Evolutionary conservation across 306 rosid species (phyloP).

Genomic region (Rosa chinensis): DNA sequence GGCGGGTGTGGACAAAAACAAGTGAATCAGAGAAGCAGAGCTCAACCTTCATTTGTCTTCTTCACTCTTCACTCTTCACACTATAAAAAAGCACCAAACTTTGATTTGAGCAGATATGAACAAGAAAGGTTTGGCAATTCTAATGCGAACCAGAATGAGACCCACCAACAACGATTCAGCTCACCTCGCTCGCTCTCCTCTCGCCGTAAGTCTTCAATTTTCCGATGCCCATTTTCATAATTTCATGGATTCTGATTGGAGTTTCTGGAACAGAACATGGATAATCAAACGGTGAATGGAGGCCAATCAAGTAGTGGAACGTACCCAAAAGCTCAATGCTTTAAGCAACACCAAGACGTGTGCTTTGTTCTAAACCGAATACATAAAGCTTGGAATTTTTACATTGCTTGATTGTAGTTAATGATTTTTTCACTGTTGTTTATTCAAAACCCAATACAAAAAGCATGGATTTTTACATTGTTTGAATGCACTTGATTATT

Average conservation of each 20-base stretch:
- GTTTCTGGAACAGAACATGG: constrained; percentile 39
- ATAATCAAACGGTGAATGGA: constrained; percentile 38
- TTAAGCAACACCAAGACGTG: constrained; percentile 54
- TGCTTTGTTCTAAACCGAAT: not conserved
- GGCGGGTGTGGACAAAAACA: no score
- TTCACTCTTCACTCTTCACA: not conserved
- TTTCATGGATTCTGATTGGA: not conserved
- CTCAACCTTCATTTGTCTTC: constrained; percentile 10
- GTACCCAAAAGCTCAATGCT: constrained; percentile 28
- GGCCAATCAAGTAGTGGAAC: constrained; percentile 35
- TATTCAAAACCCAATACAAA: no score
- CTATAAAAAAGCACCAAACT: not conserved
- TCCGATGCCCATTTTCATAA: not conserved
- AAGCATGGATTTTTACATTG: no score
- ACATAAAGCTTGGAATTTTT: not conserved
- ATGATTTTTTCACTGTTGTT: no score
- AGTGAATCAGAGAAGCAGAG: constrained; percentile 12
- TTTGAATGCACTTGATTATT: no score
- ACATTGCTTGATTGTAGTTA: not conserved
- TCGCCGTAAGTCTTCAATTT: constrained; percentile 45
- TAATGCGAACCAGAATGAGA: constrained; percentile 94
- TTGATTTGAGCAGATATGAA: constrained; percentile 34
- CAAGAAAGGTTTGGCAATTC: constrained; percentile 71
- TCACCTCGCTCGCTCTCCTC: constrained; percentile 61
- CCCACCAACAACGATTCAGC: constrained; percentile 44